These are phyloP conservation scores for Mycena kentingensis DNA, from an alignment of 768 basidiomycete genomes.

Conservation along the genomic window DNA sequence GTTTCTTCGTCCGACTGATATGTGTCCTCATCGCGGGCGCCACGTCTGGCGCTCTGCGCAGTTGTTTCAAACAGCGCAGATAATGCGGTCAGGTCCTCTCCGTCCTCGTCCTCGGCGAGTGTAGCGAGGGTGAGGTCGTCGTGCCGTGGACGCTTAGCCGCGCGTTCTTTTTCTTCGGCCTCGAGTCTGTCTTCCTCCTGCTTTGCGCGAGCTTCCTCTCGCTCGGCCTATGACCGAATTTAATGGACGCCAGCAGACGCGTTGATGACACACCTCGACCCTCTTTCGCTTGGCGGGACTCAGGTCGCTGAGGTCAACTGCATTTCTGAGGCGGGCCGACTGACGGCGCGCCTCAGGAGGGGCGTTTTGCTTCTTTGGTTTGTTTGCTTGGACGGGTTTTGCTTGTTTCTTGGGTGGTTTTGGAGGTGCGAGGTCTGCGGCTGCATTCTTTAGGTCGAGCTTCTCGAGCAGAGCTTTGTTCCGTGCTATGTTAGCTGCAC, in stretches of 20 bases:
- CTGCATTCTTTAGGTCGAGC: constrained; percentile 64
- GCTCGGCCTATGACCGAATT: constrained; percentile 45
- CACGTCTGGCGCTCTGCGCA: constrained; percentile 38
- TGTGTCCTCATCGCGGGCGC: constrained; percentile 47
- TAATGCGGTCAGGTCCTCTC: constrained; percentile 49
- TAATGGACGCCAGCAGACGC: not conserved
- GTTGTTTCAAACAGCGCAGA: constrained; percentile 46
- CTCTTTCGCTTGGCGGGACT: constrained; percentile 62
- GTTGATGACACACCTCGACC: constrained; percentile 55
- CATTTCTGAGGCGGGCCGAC: constrained; percentile 62
- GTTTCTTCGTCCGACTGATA: constrained; percentile 52
- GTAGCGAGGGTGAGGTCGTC: constrained; percentile 61
- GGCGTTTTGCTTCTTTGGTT: constrained; percentile 52
- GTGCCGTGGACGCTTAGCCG: constrained; percentile 69
- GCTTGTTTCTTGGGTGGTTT: constrained; percentile 46
- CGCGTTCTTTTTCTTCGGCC: constrained; percentile 61
- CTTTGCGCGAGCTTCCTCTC: constrained; percentile 48
- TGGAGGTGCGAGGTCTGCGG: constrained; percentile 47
- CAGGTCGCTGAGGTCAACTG: constrained; percentile 61
- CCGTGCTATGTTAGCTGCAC: constrained; percentile 79
- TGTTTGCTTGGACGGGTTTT: constrained; percentile 64
- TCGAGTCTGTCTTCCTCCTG: constrained; percentile 64
- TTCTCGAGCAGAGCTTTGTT: constrained; percentile 75
- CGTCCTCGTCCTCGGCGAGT: constrained; percentile 54
- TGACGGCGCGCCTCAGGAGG: constrained; percentile 60